Percentiles rank a stretch among this genome's conserved stretches.
Conservation (phyloP, 331 rosid species). For the Malus hybrid region DNA sequence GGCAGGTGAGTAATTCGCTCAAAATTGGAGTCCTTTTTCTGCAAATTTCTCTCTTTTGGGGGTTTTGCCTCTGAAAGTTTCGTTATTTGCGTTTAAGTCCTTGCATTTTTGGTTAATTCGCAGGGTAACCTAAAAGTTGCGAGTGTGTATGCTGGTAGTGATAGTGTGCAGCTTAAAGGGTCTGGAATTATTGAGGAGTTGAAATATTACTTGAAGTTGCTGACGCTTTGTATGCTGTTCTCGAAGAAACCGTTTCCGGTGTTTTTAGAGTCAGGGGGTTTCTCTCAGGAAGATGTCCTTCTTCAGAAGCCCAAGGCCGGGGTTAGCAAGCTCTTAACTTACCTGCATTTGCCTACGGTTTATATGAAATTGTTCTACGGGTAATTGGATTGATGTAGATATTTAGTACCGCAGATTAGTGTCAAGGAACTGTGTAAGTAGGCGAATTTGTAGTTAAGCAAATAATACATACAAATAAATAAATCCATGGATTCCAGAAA, state of each 20-base stretch:
- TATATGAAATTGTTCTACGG: neutral
- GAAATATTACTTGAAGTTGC: conserved; percentile 53
- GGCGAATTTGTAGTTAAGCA: neutral
- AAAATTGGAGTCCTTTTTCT: neutral
- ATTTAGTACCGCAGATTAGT: neutral
- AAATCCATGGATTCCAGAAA: neutral
- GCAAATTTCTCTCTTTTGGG: neutral
- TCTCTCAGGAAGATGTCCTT: conserved; percentile 68
- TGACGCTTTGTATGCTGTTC: conserved; percentile 68
- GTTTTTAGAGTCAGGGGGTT: conserved; percentile 88
- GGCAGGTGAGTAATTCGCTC: conserved; percentile 49
- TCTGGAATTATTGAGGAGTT: conserved; percentile 59
- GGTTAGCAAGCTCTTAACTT: conserved; percentile 37
- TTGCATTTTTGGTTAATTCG: neutral
- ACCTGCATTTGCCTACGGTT: neutral
- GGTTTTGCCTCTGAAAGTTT: neutral
- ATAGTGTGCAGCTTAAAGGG: conserved; percentile 63
- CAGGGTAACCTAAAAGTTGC: conserved; percentile 91
- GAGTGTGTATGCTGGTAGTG: conserved; percentile 80
- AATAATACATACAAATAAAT: neutral
- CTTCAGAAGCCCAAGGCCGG: conserved; percentile 92
- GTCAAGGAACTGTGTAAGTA: neutral
- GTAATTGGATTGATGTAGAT: neutral
- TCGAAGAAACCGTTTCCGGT: conserved; percentile 91
- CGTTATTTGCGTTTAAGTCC: neutral